Percentiles rank a stretch among this genome's conserved stretches.
Conservation (phyloP, 306 rosid species). For the Hippophae gyantsensis region DNA sequence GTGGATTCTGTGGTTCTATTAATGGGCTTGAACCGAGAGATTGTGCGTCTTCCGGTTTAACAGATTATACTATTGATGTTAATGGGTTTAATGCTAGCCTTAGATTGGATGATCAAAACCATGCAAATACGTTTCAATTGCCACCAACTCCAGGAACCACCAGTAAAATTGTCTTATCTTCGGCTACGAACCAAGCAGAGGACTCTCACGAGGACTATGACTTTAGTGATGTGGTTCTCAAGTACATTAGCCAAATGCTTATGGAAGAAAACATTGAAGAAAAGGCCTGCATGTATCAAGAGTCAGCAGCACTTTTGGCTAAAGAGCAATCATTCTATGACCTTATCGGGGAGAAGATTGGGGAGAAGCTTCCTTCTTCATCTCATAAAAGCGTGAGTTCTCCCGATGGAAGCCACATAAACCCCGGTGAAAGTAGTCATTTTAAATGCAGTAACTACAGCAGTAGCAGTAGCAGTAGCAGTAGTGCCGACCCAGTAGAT, state of each 20-base stretch:
- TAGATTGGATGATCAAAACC: conserved; percentile 11
- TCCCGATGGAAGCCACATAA: conserved; percentile 15
- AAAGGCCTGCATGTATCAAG: conserved; percentile 31
- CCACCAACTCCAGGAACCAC: conserved; percentile 6
- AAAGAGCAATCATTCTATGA: conserved; percentile 25
- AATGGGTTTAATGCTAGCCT: conserved; percentile 3
- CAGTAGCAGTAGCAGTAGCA: conserved; percentile 4
- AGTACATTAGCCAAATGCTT: conserved; percentile 29
- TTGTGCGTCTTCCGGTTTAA: background rate
- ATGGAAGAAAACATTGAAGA: conserved; percentile 38
- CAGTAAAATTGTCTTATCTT: background rate
- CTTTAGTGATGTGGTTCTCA: conserved; percentile 30
- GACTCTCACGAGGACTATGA: conserved; percentile 24
- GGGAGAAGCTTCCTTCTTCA: conserved; percentile 8
- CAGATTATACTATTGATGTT: conserved; percentile 2
- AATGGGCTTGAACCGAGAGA: conserved; percentile 12
- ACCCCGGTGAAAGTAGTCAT: conserved; percentile 5
- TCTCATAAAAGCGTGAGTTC: conserved; percentile 2
- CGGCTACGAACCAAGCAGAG: conserved; percentile 6
- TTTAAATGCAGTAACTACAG: conserved; percentile 1
- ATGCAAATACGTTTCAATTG: conserved; percentile 10
- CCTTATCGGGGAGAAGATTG: conserved; percentile 17
- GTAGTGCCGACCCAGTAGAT: conserved; percentile 6
- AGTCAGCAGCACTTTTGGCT: conserved; percentile 25
- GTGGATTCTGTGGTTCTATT: conserved; percentile 10